Percentiles rank a stretch among this genome's conserved stretches.
These are phyloP conservation scores for Sporobolus alterniflorus DNA, from an alignment of 202 grass and related monocot genomes.

Conservation along the genomic window DNA sequence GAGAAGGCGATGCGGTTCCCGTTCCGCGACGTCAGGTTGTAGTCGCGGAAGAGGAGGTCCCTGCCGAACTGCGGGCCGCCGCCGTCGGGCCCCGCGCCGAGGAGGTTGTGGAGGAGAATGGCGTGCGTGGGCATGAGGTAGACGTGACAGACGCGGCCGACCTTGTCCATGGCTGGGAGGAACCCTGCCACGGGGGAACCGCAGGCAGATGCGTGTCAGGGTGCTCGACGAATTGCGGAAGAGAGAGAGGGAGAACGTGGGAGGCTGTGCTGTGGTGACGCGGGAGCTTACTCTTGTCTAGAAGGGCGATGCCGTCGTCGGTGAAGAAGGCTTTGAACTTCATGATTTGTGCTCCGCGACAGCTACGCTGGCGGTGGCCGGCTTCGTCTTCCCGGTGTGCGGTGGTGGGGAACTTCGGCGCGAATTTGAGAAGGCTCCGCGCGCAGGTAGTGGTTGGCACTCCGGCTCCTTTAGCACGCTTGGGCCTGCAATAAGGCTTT, in stretches of 20 bases:
- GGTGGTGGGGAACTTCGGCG: constrained; percentile 6
- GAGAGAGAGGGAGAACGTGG: neutral
- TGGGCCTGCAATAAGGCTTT: neutral
- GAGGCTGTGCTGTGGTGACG: neutral
- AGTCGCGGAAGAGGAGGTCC: constrained; percentile 93
- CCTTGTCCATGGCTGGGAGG: constrained; percentile 86
- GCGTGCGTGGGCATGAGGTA: constrained; percentile 80
- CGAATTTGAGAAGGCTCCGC: constrained; percentile 5
- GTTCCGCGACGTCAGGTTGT: constrained; percentile 81
- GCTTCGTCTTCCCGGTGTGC: neutral
- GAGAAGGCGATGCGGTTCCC: constrained; percentile 70
- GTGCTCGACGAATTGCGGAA: constrained; percentile 59
- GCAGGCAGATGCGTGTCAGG: constrained; percentile 15
- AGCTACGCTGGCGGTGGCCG: neutral
- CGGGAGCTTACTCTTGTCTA: constrained; percentile 72
- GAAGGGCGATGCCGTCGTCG: constrained; percentile 80
- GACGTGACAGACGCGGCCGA: constrained; percentile 77
- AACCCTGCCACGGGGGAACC: constrained; percentile 46
- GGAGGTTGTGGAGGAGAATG: constrained; percentile 94
- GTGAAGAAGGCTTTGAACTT: constrained; percentile 97
- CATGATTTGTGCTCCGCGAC: constrained; percentile 40
- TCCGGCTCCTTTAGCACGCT: neutral
- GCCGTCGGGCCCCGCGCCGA: constrained; percentile 53
- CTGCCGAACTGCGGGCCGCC: constrained; percentile 82
- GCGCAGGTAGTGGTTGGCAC: neutral